A percentile compares a stretch with the other conserved stretches of the same genome.
These are phyloP conservation scores for Myriangium duriaei DNA, from an alignment of 2,329 filamentous ascomycete species.

Conservation along the genomic window DNA sequence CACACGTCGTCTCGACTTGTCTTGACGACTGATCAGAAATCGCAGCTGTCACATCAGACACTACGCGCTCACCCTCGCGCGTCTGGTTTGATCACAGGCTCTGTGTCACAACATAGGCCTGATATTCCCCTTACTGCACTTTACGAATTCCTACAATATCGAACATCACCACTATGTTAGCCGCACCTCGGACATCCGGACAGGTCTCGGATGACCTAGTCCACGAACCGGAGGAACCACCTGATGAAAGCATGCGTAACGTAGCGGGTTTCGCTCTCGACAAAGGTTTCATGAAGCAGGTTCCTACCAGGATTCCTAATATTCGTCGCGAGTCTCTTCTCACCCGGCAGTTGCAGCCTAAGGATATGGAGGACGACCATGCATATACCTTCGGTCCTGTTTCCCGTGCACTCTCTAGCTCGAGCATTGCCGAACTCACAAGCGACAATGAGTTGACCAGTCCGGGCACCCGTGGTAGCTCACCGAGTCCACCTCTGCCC, in stretches of 20 bases:
- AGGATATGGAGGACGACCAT: conserved; percentile 30
- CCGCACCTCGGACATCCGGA: conserved; percentile 1
- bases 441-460: conserved; percentile 79
- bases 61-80: not conserved
- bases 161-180: conserved; percentile 3
- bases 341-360: conserved; percentile 63
- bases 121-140: no score
- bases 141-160: no score
- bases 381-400: conserved; percentile 14
- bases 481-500: conserved; percentile 74
- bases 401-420: conserved; percentile 47
- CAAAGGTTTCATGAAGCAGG: conserved; percentile 35
- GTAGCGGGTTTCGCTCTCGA: conserved; percentile 11
- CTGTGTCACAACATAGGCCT: no score
- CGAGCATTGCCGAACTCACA: conserved; percentile 83
- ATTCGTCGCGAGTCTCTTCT: conserved; percentile 67
- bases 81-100: no score
- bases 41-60: no score
- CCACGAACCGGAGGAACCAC: conserved; percentile 72
- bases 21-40: not conserved
- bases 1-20: not conserved
- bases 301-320: conserved; percentile 27
- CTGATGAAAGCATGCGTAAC: conserved; percentile 46
- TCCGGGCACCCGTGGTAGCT: conserved; percentile 66
- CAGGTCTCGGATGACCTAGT: conserved; percentile 7